Percentiles rank a stretch among this genome's conserved stretches.
These are phyloP conservation scores for Cladosporium sphaerospermum DNA, from an alignment of 2,329 filamentous ascomycete genomes.

Conservation along the genomic window DNA sequence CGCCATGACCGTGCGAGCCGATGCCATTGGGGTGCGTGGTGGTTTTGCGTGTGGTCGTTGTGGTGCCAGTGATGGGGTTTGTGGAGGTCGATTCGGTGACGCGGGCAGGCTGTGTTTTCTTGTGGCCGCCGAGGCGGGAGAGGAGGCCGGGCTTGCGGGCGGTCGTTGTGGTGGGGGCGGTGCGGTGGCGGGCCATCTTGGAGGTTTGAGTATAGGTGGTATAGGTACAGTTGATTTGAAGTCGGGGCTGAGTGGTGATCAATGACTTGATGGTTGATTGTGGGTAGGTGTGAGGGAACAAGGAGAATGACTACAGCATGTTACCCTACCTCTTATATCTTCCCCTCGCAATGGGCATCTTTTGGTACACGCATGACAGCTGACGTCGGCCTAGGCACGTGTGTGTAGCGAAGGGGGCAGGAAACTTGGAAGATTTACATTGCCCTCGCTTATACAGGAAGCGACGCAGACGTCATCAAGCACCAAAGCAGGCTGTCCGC, in stretches of 20 bases:
- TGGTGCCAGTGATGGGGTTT: constrained; percentile 34
- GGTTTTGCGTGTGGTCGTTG: constrained; percentile 27
- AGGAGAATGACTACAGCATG: too few species aligned
- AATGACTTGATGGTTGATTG: background rate
- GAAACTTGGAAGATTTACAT: constrained; percentile 11
- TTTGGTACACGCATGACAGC: background rate
- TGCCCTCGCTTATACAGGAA: constrained; percentile 1
- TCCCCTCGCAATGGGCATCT: background rate
- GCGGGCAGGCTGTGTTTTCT: constrained; percentile 33
- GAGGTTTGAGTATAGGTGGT: background rate
- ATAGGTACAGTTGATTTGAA: background rate
- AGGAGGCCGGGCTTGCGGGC: constrained; percentile 48
- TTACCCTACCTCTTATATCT: constrained; percentile 4
- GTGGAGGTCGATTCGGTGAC: constrained; percentile 38
- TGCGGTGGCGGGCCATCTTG: constrained; percentile 17
- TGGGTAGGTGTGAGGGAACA: too few species aligned
- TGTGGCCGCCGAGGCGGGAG: constrained; percentile 46
- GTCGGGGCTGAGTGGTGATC: background rate
- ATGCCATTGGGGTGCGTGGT: constrained; percentile 25
- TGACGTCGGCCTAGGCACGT: constrained; percentile 11
- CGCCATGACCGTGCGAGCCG: constrained; percentile 22
- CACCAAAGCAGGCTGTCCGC: constrained; percentile 1
- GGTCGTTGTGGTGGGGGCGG: constrained; percentile 21
- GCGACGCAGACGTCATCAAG: constrained; percentile 5
- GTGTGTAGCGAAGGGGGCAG: background rate